phyloP scores from a whole-genome alignment of 2,329 filamentous ascomycete species.

The Beauveria brongniartii region DNA sequence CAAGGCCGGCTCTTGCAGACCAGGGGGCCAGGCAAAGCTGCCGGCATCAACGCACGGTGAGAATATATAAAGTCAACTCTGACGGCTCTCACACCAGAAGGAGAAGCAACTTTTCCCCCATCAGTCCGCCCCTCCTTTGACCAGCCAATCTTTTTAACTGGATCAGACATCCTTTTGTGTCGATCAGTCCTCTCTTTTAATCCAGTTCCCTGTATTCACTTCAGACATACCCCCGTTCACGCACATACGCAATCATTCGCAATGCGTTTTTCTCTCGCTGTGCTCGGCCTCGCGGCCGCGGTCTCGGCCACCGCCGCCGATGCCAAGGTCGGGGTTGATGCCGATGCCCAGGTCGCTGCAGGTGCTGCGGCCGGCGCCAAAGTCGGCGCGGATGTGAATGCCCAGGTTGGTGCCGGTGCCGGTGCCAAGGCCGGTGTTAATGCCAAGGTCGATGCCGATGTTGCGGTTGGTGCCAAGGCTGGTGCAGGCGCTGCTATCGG shows the following conservation, averaged over 20 bases:
- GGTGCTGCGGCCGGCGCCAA: neutral
- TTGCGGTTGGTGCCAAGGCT: neutral
- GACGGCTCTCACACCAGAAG: neutral
- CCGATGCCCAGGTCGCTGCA: slow-evolving; percentile 17
- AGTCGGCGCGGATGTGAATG: slow-evolving; percentile 17
- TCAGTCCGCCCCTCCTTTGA: neutral
- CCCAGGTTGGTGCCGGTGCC: slow-evolving; percentile 13
- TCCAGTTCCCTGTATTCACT: neutral
- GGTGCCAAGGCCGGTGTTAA: neutral
- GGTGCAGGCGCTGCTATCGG: neutral
- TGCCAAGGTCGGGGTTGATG: neutral
- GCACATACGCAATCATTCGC: neutral
- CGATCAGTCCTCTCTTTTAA: slow-evolving; percentile 1
- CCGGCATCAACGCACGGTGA: neutral
- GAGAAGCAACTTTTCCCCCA: neutral
- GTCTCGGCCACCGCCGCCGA: slow-evolving; percentile 4
- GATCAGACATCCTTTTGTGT: slow-evolving; percentile 1
- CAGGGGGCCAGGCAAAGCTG: no score
- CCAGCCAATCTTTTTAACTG: neutral
- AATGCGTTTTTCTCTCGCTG: slow-evolving; percentile 8
- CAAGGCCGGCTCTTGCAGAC: no score
- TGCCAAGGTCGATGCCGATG: neutral
- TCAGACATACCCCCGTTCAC: neutral
- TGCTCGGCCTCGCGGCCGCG: slow-evolving; percentile 4
- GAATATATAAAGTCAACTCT: neutral